These are phyloP conservation scores for Leccinum disarticulatum DNA, from an alignment of 768 basidiomycete genomes.

Conservation along the genomic window DNA sequence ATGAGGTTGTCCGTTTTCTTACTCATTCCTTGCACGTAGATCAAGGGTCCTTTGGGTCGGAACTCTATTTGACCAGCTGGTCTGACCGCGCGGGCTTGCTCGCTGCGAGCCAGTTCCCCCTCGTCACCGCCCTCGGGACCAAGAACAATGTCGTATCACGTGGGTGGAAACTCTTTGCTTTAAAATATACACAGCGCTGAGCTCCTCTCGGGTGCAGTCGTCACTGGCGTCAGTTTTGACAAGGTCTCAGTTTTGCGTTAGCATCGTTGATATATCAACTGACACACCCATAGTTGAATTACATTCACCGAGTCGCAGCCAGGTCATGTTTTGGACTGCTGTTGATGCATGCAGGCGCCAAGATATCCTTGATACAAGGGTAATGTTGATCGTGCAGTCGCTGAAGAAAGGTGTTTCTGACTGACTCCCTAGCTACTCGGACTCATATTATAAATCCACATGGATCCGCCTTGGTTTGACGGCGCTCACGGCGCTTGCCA, in stretches of 20 bases:
- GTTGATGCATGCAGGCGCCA: slow-evolving; percentile 45
- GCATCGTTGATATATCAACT: not conserved
- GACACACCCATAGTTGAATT: slow-evolving; percentile 35
- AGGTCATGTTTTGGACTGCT: slow-evolving; percentile 46
- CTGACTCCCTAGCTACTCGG: not conserved
- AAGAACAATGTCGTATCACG: slow-evolving; percentile 50
- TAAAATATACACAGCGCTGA: not conserved
- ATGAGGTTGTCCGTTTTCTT: not conserved
- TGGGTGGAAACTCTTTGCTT: slow-evolving; percentile 11
- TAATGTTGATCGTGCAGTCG: not conserved
- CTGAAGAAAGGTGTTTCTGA: not conserved
- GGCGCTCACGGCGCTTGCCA: slow-evolving; percentile 39
- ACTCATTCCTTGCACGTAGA: slow-evolving; percentile 4
- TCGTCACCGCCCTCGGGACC: slow-evolving; percentile 46
- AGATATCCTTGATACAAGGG: slow-evolving; percentile 7
- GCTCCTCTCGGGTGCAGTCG: slow-evolving; percentile 13
- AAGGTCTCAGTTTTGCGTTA: slow-evolving; percentile 15
- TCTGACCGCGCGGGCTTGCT: slow-evolving; percentile 31
- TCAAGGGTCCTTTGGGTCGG: not conserved
- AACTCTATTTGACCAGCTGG: slow-evolving; percentile 24
- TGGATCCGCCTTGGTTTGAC: slow-evolving; percentile 36
- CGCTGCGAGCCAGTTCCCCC: slow-evolving; percentile 39
- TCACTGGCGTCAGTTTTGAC: slow-evolving; percentile 30
- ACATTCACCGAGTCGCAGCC: slow-evolving; percentile 48
- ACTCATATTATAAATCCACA: not conserved